Evolutionary conservation across 257 asterid species (phyloP), one percentile per base, ranked within the genome.

Genomic region (Gardenia jasminoides): DNA sequence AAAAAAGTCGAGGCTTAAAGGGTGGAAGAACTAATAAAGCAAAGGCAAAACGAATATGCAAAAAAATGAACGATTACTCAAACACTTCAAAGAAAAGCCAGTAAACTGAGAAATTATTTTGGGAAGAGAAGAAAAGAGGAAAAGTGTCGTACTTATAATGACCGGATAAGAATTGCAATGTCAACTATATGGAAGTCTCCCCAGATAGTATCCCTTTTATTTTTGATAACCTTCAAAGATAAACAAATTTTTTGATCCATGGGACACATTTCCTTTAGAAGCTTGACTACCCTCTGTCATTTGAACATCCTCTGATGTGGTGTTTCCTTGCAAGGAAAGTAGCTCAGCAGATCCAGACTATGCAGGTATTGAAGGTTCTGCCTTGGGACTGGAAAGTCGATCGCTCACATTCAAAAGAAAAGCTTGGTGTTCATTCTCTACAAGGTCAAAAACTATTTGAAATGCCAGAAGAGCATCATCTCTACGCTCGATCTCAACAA

Each of bases 371-470:
- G 89, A 76, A 79, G 90, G 81, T 83, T 86, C 93, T 52, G 83
- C 44, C 83, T 86, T 92, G 81, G 97, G 86, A 80, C 77, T 82
- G 52, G 93, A 84, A 67, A 96, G 96, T 71, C 74, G 85, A 80
- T 91, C 90, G 68, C 92, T 88, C 74, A 93, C 97, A 74, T 87
- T 91, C 93, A 93, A 76, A 65, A 92, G 97, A 87, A 91, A 96
- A 54, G 93, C 97, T 79, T 92, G 98, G 85, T 91, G 93, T 76
- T 96, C 98, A 83, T 92, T 96, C 87, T 90, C 97, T 75, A 91
- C 92, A 28, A 93, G 92, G 89, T 93, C 98, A 87, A 96, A 96
- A 26, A 97, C 97, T 85, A 93, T 88, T 84, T 96, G 99, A 87
- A 89, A 91, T 68, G 97, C 97, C 90, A 96, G 76, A 46, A 96